Evolutionary conservation across 2,329 filamentous ascomycete genomes (phyloP).

Genomic region (Teratosphaeriaceae sp.): DNA sequence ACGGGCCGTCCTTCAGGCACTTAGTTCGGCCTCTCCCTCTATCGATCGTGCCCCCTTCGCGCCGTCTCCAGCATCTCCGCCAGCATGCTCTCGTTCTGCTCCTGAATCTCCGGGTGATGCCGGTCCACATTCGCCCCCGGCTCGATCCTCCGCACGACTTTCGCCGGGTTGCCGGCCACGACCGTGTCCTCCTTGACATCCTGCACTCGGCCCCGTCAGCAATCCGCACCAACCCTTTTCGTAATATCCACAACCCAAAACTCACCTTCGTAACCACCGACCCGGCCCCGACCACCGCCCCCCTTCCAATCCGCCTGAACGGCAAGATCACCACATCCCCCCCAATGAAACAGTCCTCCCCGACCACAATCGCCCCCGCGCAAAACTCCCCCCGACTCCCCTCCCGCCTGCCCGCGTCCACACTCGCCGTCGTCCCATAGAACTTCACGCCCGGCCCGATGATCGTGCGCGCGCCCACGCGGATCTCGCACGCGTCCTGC

Average conservation of each 20-base stretch:
- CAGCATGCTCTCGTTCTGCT: conserved; percentile 17
- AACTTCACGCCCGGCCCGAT: conserved; percentile 79
- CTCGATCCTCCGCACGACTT: conserved; percentile 20
- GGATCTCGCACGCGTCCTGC: conserved; percentile 77
- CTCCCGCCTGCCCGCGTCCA: conserved; percentile 65
- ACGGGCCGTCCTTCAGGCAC: not conserved
- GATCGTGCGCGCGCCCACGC: conserved; percentile 67
- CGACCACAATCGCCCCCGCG: conserved; percentile 68
- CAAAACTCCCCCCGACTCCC: conserved; percentile 66
- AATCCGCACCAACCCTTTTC: conserved; percentile 5
- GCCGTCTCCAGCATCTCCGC: conserved; percentile 8
- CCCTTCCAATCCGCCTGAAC: conserved; percentile 48
- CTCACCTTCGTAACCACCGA: conserved; percentile 50
- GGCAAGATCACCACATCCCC: conserved; percentile 55
- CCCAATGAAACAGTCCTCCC: conserved; percentile 63
- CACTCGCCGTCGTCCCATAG: conserved; percentile 65
- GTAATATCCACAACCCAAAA: conserved; percentile 12
- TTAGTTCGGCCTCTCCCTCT: not conserved
- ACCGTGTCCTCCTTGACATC: conserved; percentile 42
- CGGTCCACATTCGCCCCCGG: conserved; percentile 18
- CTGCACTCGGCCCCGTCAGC: conserved; percentile 20
- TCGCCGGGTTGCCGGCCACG: conserved; percentile 41
- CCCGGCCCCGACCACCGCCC: conserved; percentile 48
- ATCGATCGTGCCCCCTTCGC: not conserved
- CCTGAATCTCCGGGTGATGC: conserved; percentile 20